Evolutionary conservation across 495 filamentous ascomycete genomes (phyloP).

Genomic region (Aspergillus ostianus): DNA sequence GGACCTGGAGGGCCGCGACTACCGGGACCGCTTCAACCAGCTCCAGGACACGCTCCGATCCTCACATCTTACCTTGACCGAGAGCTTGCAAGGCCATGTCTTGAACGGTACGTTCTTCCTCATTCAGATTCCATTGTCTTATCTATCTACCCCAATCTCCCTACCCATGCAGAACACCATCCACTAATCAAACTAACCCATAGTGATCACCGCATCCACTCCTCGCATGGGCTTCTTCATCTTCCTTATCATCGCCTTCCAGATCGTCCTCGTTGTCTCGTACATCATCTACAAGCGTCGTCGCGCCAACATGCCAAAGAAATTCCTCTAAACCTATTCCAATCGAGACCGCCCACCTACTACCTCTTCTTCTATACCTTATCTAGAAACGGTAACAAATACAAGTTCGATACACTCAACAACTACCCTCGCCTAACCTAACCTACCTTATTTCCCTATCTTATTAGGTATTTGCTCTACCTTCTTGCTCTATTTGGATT

Average conservation of each 20-base stretch:
- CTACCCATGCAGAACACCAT: neutral
- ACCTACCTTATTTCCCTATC: no score
- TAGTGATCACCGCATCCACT: constrained; percentile 57
- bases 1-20: constrained; percentile 71
- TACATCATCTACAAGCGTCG: constrained; percentile 83
- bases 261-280: constrained; percentile 62
- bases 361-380: neutral
- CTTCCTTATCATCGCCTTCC: constrained; percentile 71
- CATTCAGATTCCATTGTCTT: neutral
- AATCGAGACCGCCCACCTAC: neutral
- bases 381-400: no score
- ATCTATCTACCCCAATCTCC: constrained; percentile 10
- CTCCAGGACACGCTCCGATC: constrained; percentile 71
- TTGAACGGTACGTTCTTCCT: constrained; percentile 29
- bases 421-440: no score
- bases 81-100: constrained; percentile 44
- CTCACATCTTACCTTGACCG: constrained; percentile 65
- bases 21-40: constrained; percentile 64
- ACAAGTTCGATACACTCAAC: no score
- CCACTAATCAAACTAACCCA: neutral
- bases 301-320: constrained; percentile 77
- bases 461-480: neutral
- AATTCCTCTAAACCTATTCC: constrained; percentile 65
- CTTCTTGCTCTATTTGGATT: neutral
- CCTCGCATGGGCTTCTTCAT: constrained; percentile 73